These are phyloP conservation scores for Trichoderma sp. DNA, from an alignment of 2,329 filamentous ascomycete species.

Conservation along the genomic window DNA sequence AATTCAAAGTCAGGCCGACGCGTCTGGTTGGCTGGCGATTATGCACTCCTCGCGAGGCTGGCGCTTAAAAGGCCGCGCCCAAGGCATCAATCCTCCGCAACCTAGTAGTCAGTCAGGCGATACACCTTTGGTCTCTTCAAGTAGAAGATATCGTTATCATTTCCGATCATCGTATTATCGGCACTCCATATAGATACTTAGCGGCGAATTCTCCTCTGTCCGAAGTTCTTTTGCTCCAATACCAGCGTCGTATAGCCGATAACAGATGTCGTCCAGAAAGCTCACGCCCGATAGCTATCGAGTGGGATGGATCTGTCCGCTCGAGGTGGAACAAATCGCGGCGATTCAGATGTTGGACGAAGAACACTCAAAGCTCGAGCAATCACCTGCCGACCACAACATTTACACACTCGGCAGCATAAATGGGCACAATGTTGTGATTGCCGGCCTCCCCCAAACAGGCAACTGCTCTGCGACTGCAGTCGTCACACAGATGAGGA, in stretches of 20 bases:
- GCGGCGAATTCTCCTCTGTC: no score
- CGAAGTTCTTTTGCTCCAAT: no score
- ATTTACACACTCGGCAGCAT: slow-evolving; percentile 7
- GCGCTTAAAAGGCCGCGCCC: neutral
- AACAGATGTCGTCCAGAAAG: neutral
- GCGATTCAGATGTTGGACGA: neutral
- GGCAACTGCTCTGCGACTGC: neutral
- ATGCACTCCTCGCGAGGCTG: neutral
- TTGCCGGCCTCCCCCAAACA: neutral
- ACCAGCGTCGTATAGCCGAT: no score
- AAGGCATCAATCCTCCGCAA: neutral
- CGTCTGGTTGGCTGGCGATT: neutral
- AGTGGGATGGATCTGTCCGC: neutral
- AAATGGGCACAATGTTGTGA: neutral
- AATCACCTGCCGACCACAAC: neutral
- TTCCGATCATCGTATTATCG: neutral
- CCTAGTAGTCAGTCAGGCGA: neutral
- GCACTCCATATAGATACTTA: neutral
- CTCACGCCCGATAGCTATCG: neutral
- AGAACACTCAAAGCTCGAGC: neutral
- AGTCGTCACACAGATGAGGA: neutral
- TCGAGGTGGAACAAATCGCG: neutral
- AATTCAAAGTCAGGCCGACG: no score
- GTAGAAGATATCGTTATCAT: neutral
- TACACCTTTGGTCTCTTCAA: neutral